These are phyloP conservation scores for Plasmodium adleri DNA, from an alignment of 169 alveolate species.

Conservation along the genomic window DNA sequence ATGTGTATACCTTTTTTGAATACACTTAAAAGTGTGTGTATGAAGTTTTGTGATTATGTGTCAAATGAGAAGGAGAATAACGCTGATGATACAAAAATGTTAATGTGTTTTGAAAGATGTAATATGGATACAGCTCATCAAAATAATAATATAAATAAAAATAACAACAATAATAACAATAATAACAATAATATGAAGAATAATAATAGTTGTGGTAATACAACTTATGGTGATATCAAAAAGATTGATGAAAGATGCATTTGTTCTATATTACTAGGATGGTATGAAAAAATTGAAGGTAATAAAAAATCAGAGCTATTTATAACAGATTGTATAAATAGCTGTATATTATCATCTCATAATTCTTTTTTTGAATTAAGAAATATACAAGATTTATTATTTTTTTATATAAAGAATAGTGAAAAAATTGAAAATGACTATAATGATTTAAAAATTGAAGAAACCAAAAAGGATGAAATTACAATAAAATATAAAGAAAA, in stretches of 20 bases:
- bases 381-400: slow-evolving; percentile 2
- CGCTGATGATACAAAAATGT: neutral
- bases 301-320: slow-evolving; percentile 49
- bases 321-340: slow-evolving; percentile 44
- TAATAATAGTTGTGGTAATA: neutral
- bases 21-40: slow-evolving; percentile 27
- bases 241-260: neutral
- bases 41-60: slow-evolving; percentile 10
- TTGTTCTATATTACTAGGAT: slow-evolving; percentile 6
- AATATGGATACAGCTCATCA: neutral
- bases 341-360: slow-evolving; percentile 24
- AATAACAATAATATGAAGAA: neutral
- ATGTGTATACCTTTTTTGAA: slow-evolving; percentile 38
- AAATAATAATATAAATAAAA: neutral
- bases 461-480: slow-evolving; percentile 11
- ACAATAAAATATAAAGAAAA: neutral
- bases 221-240: neutral
- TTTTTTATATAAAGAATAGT: slow-evolving; percentile 33
- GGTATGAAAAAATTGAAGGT: slow-evolving; percentile 15
- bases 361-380: slow-evolving; percentile 5
- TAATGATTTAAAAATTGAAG: slow-evolving; percentile 18
- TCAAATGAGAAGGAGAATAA: neutral
- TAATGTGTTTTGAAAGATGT: neutral
- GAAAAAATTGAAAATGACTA: slow-evolving; percentile 41
- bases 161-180: neutral